Percentiles rank a stretch among this genome's conserved stretches.
Conservation (phyloP, 495 filamentous ascomycete species). For the Hyaloscypha variabilis region DNA sequence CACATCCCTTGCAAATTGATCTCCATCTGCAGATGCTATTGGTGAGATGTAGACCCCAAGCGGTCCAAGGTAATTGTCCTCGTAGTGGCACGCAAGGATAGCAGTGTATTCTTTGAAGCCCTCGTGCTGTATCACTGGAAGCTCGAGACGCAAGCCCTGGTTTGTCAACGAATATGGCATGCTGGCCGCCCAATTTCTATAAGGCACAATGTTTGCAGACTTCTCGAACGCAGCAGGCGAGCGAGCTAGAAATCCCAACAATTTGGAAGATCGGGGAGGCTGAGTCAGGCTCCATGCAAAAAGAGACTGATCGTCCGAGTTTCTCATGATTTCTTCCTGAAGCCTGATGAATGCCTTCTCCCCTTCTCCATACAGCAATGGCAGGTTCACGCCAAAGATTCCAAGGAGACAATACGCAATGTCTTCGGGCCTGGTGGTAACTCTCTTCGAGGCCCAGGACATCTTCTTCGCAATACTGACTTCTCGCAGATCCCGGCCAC, state of each 20-base stretch:
- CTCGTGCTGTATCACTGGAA: neutral
- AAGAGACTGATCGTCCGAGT: slow-evolving; percentile 9
- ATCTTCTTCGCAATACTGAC: slow-evolving; percentile 5
- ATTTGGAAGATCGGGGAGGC: neutral
- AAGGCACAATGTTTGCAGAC: slow-evolving; percentile 9
- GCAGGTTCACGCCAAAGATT: slow-evolving; percentile 9
- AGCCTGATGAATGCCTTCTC: slow-evolving; percentile 8
- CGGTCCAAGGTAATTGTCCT: slow-evolving; percentile 14
- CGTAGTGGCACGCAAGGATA: slow-evolving; percentile 7
- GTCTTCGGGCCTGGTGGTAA: slow-evolving; percentile 5
- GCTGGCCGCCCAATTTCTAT: slow-evolving; percentile 9
- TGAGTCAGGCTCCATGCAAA: slow-evolving; percentile 9
- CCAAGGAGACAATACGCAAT: slow-evolving; percentile 17
- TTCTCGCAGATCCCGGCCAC: neutral
- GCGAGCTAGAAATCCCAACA: slow-evolving; percentile 8
- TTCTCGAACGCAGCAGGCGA: slow-evolving; percentile 13
- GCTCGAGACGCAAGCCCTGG: slow-evolving; percentile 9
- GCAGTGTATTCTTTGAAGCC: neutral
- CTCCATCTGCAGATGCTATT: slow-evolving; percentile 1
- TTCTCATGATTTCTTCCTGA: slow-evolving; percentile 16
- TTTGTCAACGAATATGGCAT: slow-evolving; percentile 15
- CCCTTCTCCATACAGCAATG: slow-evolving; percentile 11
- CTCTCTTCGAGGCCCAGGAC: slow-evolving; percentile 18
- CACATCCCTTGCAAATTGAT: slow-evolving; percentile 12
- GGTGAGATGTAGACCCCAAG: slow-evolving; percentile 10